These are phyloP conservation scores for Acacia crassicarpa DNA, from an alignment of 306 rosid genomes.

Conservation along the genomic window DNA sequence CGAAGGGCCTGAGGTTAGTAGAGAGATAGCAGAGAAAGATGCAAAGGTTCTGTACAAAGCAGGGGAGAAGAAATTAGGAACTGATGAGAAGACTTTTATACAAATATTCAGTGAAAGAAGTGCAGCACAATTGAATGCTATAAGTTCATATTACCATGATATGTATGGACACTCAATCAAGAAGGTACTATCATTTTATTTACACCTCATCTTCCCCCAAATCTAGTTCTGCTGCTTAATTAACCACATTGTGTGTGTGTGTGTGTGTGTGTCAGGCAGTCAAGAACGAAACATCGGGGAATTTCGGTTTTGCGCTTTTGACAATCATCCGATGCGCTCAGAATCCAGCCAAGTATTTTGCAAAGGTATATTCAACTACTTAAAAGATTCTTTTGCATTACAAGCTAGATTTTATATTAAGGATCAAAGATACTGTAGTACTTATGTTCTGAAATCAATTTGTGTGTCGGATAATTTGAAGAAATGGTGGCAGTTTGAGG, in stretches of 20 bases:
- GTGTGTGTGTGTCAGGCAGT: constrained; percentile 52
- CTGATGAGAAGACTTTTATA: constrained; percentile 61
- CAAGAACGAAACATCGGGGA: constrained; percentile 75
- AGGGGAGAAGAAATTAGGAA: constrained; percentile 57
- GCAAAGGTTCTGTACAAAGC: constrained; percentile 47
- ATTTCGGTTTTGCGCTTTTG: constrained; percentile 58
- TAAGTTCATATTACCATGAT: constrained; percentile 45
- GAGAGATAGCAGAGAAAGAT: constrained; percentile 42
- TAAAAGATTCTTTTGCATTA: too few species aligned
- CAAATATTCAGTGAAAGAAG: constrained; percentile 63
- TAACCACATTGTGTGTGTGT: constrained; percentile 13
- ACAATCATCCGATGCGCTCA: constrained; percentile 63
- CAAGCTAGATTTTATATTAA: too few species aligned
- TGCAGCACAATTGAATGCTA: constrained; percentile 64
- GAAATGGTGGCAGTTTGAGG: neutral
- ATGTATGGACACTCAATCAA: constrained; percentile 54
- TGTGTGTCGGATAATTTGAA: too few species aligned
- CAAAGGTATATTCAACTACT: constrained; percentile 55
- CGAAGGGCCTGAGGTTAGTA: constrained; percentile 70
- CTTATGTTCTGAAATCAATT: neutral
- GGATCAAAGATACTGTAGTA: too few species aligned
- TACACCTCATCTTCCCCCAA: neutral
- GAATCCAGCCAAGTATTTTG: constrained; percentile 69
- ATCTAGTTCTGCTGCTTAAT: constrained; percentile 27
- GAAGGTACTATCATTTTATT: constrained; percentile 44